Base-by-base conservation (phyloP, 805 yeast species). In the Ogataea nakhonphanomensis region DNA sequence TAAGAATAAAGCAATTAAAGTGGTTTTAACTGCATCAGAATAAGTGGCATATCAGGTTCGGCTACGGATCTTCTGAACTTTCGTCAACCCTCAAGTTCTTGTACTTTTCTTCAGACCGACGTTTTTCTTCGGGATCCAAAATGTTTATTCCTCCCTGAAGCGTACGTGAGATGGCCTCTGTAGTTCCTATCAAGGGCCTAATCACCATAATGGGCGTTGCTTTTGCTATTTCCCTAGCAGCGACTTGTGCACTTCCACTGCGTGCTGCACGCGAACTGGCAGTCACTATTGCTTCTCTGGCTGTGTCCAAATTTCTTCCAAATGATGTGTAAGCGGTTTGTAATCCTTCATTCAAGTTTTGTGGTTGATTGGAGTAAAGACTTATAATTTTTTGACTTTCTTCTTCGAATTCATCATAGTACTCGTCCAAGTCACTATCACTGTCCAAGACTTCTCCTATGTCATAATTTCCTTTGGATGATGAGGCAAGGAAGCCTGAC, bases 171-270 rank as follows among this genome's bases (percentile, higher is more conserved):
- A 90, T 71, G 0, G 95, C 95, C 58, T 88, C 96, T 0, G 96
- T 84, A 0, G 95, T 88, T 2, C 97, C 98, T 51, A 90, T 88
- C 46, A 88, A 73, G 2, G 97, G 96, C 30, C 96, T 62, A 2
- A 90, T 71, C 11, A 90, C 61, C 13, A 87, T 81, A 11, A 87
- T 77, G 0, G 97, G 97, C 1, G 95, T 78, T 0, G 84, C 87
- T 48, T 75, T 76, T 10, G 85, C 81, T 10, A 88, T 69, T 1
- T 87, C 80, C 13, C 69, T 62, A 0, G 86, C 75, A 0, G 90
- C 86, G 4, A 73, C 81, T 51, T 76, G 81, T 0, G 87, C 78
- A 44, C 73, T 77, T 0, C 78, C 81, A 22, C 82, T 70, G n/a
- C 75, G 81, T 21, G 78, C 69, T 7, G 87, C 74, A 29, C 79